Percentiles rank a stretch among this genome's conserved stretches.
Conservation (phyloP, 257 asterid genomes). For the Misopates orontium region DNA sequence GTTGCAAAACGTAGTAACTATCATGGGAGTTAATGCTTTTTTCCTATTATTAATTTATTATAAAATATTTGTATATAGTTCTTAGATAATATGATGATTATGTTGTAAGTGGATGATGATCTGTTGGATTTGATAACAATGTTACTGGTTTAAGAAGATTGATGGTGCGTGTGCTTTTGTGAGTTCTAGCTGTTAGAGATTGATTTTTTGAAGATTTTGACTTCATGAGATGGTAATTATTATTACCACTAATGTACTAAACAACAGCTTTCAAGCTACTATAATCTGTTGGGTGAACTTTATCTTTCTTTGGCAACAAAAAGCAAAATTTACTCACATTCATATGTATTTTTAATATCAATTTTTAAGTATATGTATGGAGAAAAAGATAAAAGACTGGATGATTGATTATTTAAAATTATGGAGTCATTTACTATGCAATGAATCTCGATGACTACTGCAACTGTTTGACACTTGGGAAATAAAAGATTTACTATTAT, state of each 20-base stretch:
- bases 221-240: not conserved
- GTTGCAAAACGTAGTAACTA: too few species aligned
- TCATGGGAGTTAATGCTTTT: too few species aligned
- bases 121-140: slow-evolving; percentile 15
- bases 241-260: not conserved
- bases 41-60: too few species aligned
- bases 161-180: not conserved
- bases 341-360: too few species aligned
- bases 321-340: not conserved
- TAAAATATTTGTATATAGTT: too few species aligned
- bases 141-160: not conserved
- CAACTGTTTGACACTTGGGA: too few species aligned
- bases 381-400: too few species aligned
- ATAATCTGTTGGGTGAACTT: not conserved
- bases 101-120: slow-evolving; percentile 30
- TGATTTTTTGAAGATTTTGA: slow-evolving; percentile 13
- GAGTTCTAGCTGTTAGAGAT: slow-evolving; percentile 16
- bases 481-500: too few species aligned
- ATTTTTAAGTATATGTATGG: too few species aligned
- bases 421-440: too few species aligned
- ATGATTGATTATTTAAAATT: too few species aligned
- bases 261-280: not conserved
- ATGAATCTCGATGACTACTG: too few species aligned
- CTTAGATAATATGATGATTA: slow-evolving; percentile 15
- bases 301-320: not conserved